phyloP scores from a whole-genome alignment of 2,329 filamentous ascomycete species.

The Cephalotrichum gorgonifer region DNA sequence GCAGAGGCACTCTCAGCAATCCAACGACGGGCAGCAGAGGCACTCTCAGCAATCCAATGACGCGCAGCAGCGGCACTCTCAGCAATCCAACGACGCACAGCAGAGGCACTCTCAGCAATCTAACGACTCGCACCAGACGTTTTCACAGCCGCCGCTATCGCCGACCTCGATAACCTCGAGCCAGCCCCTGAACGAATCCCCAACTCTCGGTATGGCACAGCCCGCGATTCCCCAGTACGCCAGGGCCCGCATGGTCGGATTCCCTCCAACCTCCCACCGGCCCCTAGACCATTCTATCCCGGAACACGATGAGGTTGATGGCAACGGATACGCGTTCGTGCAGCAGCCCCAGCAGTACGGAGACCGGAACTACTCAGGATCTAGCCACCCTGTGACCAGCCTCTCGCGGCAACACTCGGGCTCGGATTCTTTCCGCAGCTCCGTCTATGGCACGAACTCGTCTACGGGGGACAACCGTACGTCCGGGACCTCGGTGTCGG shows the following conservation, averaged over 20 bases:
- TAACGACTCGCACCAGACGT: neutral
- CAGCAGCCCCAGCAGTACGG: neutral
- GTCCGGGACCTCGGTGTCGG: neutral
- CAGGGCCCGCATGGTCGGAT: neutral
- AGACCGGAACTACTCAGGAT: neutral
- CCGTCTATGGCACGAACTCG: neutral
- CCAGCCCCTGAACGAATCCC: constrained; percentile 2
- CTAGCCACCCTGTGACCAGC: neutral
- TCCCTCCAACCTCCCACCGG: neutral
- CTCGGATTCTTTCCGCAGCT: constrained; percentile 1
- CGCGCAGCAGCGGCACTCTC: neutral
- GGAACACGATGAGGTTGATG: neutral
- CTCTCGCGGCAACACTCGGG: neutral
- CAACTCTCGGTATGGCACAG: constrained; percentile 3
- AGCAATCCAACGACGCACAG: neutral
- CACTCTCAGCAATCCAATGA: too few relatives aligned
- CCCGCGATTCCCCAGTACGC: constrained; percentile 2
- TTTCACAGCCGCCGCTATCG: constrained; percentile 9
- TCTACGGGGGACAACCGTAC: neutral
- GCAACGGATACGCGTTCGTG: neutral
- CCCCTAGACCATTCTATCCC: constrained; percentile 1
- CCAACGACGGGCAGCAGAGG: too few relatives aligned
- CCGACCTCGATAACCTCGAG: constrained; percentile 9
- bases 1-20: neutral
- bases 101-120: neutral